Base-by-base conservation (phyloP, 1,139 yeast species). In the Hemisphaericaspora subhashii region DNA sequence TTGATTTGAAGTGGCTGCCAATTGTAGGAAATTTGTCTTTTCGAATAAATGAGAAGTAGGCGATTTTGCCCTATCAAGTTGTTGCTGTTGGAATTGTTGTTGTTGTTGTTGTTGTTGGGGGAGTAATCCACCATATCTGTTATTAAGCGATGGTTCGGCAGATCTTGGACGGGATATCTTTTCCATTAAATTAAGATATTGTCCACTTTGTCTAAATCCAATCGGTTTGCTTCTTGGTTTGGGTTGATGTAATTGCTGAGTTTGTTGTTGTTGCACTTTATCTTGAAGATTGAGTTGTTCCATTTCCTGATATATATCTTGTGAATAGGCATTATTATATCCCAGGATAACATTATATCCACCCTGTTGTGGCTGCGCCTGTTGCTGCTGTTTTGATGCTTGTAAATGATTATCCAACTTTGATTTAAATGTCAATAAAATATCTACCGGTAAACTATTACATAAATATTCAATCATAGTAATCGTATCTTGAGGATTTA, bases 381-480 rank as follows among this genome's bases (percentile, higher is more conserved):
- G 34, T 23, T 16, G 36, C n/a, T 20, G 29, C 38, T n/a, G 30
- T 33, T 37, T 39, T 42, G 55, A 61, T 39, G 57, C 43, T 55
- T 57, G 47, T 48, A 68, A 55, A 45, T 63, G 67, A 36, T 47
- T 44, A 35, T 69, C 74, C 40, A 70, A 54, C 42, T 64, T 66
- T 49, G 62, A 61, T 52, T 65, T 72, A 64, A 53, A 78, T 53
- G 68, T 72, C 59, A 54, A 66, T 58, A 60, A 74, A 46, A 50
- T 74, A 68, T 54, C 82, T 67, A 55, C 67, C 55, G 66, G 77
- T 57, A 60, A 78, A 54, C 50, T 72, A 58, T 44, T 73, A 64
- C 63, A 82, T 55, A 63, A 77, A 49, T 80, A 72, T 48, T 83
- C 87, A 54, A 81, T 68, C 57, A 81, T 76, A 22, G 79, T 66